Conservation (phyloP, 257 asterid genomes). For the Echium plantagineum region DNA sequence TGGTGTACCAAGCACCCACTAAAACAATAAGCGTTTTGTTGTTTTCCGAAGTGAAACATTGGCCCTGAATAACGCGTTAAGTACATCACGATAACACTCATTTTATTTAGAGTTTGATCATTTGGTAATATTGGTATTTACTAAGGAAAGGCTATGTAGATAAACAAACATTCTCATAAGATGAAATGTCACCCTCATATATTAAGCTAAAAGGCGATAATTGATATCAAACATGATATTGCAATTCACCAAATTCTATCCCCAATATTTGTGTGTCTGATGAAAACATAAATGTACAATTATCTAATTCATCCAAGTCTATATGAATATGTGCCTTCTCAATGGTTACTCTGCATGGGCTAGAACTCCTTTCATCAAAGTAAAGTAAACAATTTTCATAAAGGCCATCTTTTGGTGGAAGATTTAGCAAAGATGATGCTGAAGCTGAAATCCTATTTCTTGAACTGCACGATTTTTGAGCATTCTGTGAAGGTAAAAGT, state of each 20-base stretch:
- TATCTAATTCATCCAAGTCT: conserved; percentile 45
- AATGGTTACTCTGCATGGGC: conserved; percentile 50
- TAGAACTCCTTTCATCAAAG: conserved; percentile 33
- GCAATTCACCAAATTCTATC: conserved; percentile 51
- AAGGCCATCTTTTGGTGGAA: conserved; percentile 69
- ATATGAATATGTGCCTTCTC: conserved; percentile 48
- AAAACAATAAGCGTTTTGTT: no score
- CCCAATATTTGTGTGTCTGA: conserved; percentile 37
- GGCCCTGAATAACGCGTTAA: no score
- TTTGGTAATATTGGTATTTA: no score
- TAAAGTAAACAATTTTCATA: conserved; percentile 52
- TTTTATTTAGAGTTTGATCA: no score
- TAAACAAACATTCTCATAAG: no score
- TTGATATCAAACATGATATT: neutral
- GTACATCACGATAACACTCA: no score
- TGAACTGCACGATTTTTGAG: conserved; percentile 19
- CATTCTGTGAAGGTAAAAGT: conserved; percentile 24
- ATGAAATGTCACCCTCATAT: no score
- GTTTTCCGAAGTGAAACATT: no score
- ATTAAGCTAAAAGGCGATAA: no score
- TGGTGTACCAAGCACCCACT: no score
- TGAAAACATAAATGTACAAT: conserved; percentile 21
- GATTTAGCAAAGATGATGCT: conserved; percentile 76
- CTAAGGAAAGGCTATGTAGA: no score
- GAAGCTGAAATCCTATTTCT: conserved; percentile 37